Conservation (phyloP, 257 asterid genomes). For the Nicotiana undulata region DNA sequence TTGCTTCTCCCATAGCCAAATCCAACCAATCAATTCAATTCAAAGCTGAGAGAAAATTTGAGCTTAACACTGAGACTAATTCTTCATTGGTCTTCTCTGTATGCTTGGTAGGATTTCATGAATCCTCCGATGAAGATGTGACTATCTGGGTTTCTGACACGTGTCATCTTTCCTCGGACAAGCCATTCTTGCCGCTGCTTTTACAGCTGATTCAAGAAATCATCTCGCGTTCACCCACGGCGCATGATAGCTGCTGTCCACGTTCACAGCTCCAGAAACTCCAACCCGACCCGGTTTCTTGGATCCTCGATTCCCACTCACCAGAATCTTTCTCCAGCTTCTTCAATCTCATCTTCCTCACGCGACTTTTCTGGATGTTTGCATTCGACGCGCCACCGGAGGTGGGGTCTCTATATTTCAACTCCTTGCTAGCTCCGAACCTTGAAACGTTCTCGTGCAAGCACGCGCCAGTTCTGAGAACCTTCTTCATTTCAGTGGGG, state of each 20-base stretch:
- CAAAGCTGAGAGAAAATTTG: slow-evolving; percentile 34
- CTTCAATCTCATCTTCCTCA: slow-evolving; percentile 62
- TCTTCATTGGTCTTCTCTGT: slow-evolving; percentile 40
- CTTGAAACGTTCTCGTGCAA: slow-evolving; percentile 47
- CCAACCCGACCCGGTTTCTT: slow-evolving; percentile 54
- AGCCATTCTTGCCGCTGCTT: slow-evolving; percentile 68
- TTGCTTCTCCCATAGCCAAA: slow-evolving; percentile 27
- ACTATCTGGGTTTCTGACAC: slow-evolving; percentile 59
- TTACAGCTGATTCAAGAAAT: slow-evolving; percentile 70
- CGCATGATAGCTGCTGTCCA: slow-evolving; percentile 59
- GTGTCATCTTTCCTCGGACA: slow-evolving; percentile 41
- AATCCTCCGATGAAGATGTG: slow-evolving; percentile 14
- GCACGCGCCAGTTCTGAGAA: slow-evolving; percentile 50
- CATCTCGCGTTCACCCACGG: slow-evolving; percentile 56
- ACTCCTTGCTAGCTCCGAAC: slow-evolving; percentile 48
- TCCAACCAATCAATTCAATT: slow-evolving; percentile 36
- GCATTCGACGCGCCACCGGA: slow-evolving; percentile 59
- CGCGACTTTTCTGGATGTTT: slow-evolving; percentile 71
- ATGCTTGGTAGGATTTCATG: slow-evolving; percentile 20
- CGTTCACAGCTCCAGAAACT: slow-evolving; percentile 56
- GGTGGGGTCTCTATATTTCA: slow-evolving; percentile 63
- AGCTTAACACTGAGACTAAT: slow-evolving; percentile 20
- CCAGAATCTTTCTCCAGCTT: slow-evolving; percentile 70
- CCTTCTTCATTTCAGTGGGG: slow-evolving; percentile 62
- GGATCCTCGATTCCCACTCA: slow-evolving; percentile 78